Evolutionary conservation across 2,329 filamentous ascomycete species (phyloP).

Genomic region (Paraconiothyrium sp.): DNA sequence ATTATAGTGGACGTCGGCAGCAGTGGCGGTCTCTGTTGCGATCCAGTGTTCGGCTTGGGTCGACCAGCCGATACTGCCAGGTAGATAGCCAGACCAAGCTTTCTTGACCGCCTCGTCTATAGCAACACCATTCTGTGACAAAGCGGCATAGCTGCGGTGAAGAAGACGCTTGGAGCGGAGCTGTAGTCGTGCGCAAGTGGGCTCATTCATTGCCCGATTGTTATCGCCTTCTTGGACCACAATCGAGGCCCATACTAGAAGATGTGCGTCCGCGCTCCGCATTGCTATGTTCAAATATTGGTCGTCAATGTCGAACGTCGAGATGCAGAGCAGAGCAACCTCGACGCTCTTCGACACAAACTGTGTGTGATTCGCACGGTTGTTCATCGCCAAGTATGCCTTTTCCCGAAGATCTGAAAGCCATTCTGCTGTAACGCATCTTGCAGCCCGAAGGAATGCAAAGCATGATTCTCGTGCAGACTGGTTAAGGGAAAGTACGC

Average conservation of each 20-base stretch:
- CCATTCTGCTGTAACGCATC: conserved; percentile 1
- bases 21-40: not conserved
- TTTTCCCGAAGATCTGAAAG: not conserved
- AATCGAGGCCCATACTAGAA: not conserved
- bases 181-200: not conserved
- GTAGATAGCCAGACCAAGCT: not conserved
- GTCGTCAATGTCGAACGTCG: conserved; percentile 3
- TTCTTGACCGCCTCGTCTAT: not conserved
- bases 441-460: not conserved
- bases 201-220: not conserved
- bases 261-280: not conserved
- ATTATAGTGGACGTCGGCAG: conserved; percentile 55
- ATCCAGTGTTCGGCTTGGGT: not conserved
- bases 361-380: not conserved
- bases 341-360: not conserved
- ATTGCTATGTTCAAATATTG: not conserved
- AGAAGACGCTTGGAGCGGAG: not conserved
- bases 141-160: not conserved
- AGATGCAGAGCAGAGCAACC: conserved; percentile 9
- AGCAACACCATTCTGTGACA: not conserved
- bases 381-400: not conserved
- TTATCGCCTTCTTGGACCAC: not conserved
- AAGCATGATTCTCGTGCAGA: not conserved
- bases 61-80: not conserved
- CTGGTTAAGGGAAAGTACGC: not conserved